Conservation (phyloP, 2,329 filamentous ascomycete genomes). For the Cordyceps militaris region DNA sequence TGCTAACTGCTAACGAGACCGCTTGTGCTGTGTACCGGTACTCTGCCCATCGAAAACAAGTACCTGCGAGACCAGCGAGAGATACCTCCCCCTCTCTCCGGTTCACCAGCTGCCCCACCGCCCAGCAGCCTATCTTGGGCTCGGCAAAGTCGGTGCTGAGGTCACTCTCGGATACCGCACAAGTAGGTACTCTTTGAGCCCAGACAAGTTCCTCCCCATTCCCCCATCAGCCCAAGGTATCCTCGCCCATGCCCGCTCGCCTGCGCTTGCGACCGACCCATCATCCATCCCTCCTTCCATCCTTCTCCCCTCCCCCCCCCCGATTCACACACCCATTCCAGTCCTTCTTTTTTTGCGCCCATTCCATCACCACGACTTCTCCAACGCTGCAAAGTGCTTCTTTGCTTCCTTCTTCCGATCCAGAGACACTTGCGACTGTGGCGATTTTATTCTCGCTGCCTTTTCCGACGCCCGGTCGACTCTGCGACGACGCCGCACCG, state of each 20-base stretch:
- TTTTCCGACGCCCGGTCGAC: not conserved
- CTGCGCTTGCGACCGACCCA: constrained; percentile 1
- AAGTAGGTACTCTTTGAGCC: not conserved
- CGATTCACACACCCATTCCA: constrained; percentile 23
- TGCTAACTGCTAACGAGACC: too few species aligned
- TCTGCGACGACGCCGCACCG: not conserved
- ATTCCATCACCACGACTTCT: constrained; percentile 18
- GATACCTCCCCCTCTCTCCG: not conserved
- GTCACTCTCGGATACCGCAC: not conserved
- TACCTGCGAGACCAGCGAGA: not conserved
- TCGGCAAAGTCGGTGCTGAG: not conserved
- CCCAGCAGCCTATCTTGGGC: not conserved
- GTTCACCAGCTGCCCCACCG: not conserved
- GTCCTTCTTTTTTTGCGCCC: constrained; percentile 29
- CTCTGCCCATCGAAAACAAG: not conserved
- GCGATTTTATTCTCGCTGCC: not conserved
- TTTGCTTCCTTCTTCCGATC: constrained; percentile 3
- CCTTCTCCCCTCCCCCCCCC: constrained; percentile 19
- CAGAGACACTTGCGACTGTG: constrained; percentile 13
- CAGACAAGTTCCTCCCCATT: not conserved
- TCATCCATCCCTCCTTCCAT: constrained; percentile 13
- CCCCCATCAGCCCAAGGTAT: constrained; percentile 1
- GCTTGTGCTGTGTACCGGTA: not conserved
- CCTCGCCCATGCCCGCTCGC: constrained; percentile 16
- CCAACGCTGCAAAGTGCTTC: constrained; percentile 12